Evolutionary conservation across 768 basidiomycete genomes (phyloP), one percentile per base, ranked within the genome.

Genomic region (Leccinum subgranulosum): DNA sequence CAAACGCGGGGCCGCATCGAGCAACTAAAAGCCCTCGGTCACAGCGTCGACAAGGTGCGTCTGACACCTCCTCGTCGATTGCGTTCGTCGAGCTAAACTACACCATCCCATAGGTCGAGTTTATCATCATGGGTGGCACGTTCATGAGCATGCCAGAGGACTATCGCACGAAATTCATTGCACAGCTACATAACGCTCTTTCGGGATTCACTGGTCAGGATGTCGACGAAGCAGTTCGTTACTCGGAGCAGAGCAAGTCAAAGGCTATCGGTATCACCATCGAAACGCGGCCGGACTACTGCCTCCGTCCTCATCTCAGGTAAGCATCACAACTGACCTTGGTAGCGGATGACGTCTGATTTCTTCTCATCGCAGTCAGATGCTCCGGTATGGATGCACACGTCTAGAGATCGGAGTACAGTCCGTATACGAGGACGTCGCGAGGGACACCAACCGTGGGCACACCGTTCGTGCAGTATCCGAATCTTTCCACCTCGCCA

Each of bases 111-210:
- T 53, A 91, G 90, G 88, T 93, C 29, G 91, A 92, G 65, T 90
- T 87, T 64, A 98, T 97, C 62, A 81, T 96, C 60, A 98, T 98
- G 97, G 97, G 97, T 23, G 97, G 97, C 47, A 99, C 97, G 11
- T 99, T 99, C 74, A 98, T 99, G 94, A 98, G 95, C 69, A 96
- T 98, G 90, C 91, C 95, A 36, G 94, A 98, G 72, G 92, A 94
- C 47, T 98, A 99, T 71, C 84, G 97, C 59, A 86, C 84, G 59
- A 87, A 90, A 62, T 99, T 99, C 63, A 83, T 98, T 54, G 94
- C 96, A 1, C 95, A 98, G 60, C 79, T 99, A 55, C 97, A 98
- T 72, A 98, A 98, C 71, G 96, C 97, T 1, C 77, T 99, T 6
- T 94, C 92, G 15, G 97, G 97, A 0, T 95, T 91, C 69, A 98